phyloP scores from a whole-genome alignment of 208 protist genomes.

The Naegleria lovaniensis region DNA sequence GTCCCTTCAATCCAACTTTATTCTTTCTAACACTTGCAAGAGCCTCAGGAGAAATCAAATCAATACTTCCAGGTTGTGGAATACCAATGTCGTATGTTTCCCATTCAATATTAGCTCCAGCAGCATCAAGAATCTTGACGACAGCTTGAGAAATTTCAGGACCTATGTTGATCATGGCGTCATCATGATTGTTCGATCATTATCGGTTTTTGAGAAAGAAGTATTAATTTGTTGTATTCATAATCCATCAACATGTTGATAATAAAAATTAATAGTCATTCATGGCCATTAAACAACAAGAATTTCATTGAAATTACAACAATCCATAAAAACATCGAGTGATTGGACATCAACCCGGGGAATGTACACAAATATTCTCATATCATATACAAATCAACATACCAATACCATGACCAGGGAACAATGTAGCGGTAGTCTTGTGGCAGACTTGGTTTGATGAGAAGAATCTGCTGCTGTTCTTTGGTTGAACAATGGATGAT shows the following conservation, averaged over 20 bases:
- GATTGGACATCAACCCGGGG: background rate
- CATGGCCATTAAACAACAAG: too few species aligned
- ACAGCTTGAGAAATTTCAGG: slow-evolving; percentile 29
- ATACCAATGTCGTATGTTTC: slow-evolving; percentile 14
- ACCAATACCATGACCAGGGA: slow-evolving; percentile 19
- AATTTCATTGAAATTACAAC: background rate
- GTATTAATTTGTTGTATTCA: background rate
- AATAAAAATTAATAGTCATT: too few species aligned
- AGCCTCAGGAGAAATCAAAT: slow-evolving; percentile 14
- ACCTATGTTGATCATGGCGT: background rate
- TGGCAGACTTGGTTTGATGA: background rate
- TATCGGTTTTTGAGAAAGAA: too few species aligned
- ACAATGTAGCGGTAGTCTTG: background rate
- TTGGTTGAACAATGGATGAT: background rate
- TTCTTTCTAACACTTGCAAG: background rate
- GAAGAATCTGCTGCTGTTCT: background rate
- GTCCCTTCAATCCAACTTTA: slow-evolving; percentile 17
- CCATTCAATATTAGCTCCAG: slow-evolving; percentile 23
- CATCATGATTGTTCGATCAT: background rate
- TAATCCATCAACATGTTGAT: background rate
- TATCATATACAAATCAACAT: background rate
- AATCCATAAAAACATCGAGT: background rate
- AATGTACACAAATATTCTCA: background rate
- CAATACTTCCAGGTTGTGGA: background rate
- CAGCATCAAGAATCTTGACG: slow-evolving; percentile 25